phyloP scores from a whole-genome alignment of 345 rosid genomes.

The Eucalyptus regnans region DNA sequence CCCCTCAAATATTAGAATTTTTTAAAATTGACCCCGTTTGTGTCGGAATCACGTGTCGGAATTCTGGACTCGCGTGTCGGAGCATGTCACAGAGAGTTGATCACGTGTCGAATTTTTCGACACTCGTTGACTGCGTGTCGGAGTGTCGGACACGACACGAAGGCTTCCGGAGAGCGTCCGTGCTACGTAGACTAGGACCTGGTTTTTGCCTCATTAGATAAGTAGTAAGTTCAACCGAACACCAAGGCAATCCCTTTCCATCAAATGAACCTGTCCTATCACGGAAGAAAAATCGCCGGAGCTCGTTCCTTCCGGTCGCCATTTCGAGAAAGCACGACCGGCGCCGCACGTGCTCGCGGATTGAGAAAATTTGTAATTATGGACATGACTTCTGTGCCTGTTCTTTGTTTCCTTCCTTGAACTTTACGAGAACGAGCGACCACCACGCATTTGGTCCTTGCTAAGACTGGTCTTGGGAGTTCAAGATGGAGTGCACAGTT shows the following conservation, averaged over 20 bases:
- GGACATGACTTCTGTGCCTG: background rate
- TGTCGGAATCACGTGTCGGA: too few relatives aligned
- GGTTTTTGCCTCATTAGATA: background rate
- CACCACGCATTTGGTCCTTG: background rate
- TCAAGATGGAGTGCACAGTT: background rate
- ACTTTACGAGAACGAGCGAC: background rate
- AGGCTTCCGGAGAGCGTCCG: too few relatives aligned
- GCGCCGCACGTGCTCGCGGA: accelerated
- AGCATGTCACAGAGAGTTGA: too few relatives aligned
- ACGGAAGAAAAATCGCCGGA: accelerated
- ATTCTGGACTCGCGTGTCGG: too few relatives aligned
- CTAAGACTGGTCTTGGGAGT: background rate
- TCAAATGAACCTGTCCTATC: background rate
- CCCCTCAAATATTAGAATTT: too few relatives aligned
- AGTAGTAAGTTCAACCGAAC: background rate
- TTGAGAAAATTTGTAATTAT: background rate
- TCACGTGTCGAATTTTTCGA: too few relatives aligned
- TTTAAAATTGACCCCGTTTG: too few relatives aligned
- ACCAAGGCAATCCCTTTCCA: too few relatives aligned
- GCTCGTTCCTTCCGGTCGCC: accelerated
- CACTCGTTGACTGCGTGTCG: too few relatives aligned
- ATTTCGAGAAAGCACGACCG: background rate
- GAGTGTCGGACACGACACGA: too few relatives aligned
- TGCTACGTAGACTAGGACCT: accelerated
- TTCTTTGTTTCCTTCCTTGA: background rate